Conservation (phyloP, 1,139 yeast genomes). For the Geotrichum europaeum region DNA sequence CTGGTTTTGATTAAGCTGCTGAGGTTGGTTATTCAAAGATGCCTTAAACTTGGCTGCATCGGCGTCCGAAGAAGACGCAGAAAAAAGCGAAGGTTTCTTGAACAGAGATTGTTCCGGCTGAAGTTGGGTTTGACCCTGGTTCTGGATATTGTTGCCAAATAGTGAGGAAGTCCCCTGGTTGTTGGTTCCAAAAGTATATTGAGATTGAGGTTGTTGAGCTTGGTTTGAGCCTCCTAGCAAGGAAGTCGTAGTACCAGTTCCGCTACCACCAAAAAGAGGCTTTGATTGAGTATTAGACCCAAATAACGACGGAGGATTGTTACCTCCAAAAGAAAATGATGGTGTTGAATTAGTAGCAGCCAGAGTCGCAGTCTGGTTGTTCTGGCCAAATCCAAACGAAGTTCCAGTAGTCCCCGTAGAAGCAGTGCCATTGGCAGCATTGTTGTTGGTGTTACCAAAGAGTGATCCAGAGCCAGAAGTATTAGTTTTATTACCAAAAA, state of each 20-base stretch:
- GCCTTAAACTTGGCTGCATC: constrained; percentile 13
- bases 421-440: neutral
- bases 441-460: constrained; percentile 6
- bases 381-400: constrained; percentile 1
- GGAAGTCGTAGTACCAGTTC: neutral
- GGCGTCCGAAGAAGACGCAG: constrained; percentile 10
- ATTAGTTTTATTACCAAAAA: constrained; percentile 15
- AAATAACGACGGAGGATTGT: neutral
- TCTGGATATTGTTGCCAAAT: neutral
- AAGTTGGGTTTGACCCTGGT: neutral
- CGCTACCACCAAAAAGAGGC: neutral
- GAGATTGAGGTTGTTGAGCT: constrained; percentile 2
- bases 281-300: constrained; percentile 2
- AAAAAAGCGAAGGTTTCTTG: constrained; percentile 11
- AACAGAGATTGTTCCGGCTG: constrained; percentile 11
- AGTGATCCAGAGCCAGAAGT: neutral
- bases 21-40: neutral
- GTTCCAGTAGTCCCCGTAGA: constrained; percentile 5
- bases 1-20: neutral
- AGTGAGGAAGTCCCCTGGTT: neutral
- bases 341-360: neutral
- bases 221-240: constrained; percentile 2
- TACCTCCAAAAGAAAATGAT: neutral
- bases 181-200: neutral
- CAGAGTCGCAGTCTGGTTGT: neutral